Evolutionary conservation across 1,139 yeast species (phyloP), one percentile per base, ranked within the genome.

Genomic region (Scheffersomyces cryptocercus): DNA sequence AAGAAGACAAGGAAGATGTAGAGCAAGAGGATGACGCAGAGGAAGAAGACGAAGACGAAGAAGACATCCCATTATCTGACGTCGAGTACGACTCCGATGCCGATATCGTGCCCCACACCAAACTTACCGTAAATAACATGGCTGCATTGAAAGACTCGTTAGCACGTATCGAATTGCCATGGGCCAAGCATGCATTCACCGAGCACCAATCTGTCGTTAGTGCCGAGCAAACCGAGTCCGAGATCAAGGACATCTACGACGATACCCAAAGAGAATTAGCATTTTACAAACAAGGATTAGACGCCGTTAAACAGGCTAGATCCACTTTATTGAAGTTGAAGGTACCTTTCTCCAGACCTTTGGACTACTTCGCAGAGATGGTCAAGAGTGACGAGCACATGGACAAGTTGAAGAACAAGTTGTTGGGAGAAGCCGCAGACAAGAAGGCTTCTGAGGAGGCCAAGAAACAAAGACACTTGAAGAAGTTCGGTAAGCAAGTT

Each of bases 281-380:
- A 47, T 62, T 62, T 43, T 93, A 91, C 68, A 90, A 88, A 64
- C 99, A 95, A 71, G 96, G 96, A 12, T 78, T 93, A 48, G 86
- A 82, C 41, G 96, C 98, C 5, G 95, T 86, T 30, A 70, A 77
- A 46, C 79, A 77, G 56, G 97, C 89, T 31, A 84, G 93, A 61
- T 69, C 77, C 40, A 78, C 79, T 39, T 75, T 91, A 40, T 64
- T 76, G 45, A 81, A 81, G 62, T 75, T 84, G 54, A 84, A 85
- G 60, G 83, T 90, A 20, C 93, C 97, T 46, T 93, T 93, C 65
- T 77, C 95, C 33, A 82, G 99, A 65, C 99, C 99, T 28, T 72
- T 82, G 58, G 99, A 93, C 65, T 93, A 88, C 66, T 93, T 93
- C 70, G 99, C 99, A 9, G 99, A 93, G 68, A 93, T 93, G 99